phyloP scores from a whole-genome alignment of 192 early-diverging fungal species.

The Rhizoclosmatium globosum region DNA sequence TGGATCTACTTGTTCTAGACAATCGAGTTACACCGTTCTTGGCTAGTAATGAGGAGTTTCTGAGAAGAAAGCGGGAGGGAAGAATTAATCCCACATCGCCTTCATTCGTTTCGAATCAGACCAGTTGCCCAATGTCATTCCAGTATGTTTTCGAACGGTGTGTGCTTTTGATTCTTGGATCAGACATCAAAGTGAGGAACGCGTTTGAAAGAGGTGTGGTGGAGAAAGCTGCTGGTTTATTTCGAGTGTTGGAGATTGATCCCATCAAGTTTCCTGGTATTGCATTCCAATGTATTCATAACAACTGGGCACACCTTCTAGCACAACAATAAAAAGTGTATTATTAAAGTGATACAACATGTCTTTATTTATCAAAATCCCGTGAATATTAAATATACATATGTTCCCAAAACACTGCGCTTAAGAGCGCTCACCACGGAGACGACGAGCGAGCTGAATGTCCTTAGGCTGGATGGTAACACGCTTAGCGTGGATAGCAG shows the following conservation, averaged over 20 bases:
- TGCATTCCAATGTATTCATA: background rate
- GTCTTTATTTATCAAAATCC: no score
- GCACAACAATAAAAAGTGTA: background rate
- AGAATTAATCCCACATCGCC: background rate
- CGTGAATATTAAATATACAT: no score
- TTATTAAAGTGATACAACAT: no score
- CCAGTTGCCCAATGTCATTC: background rate
- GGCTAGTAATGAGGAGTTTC: background rate
- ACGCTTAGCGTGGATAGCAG: slow-evolving; percentile 99
- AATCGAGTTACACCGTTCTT: background rate
- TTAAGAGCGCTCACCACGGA: slow-evolving; percentile 63
- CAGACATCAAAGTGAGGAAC: background rate
- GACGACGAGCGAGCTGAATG: slow-evolving; percentile 95
- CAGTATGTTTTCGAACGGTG: background rate
- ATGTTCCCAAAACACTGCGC: background rate
- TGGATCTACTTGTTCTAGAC: background rate
- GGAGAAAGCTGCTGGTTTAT: background rate
- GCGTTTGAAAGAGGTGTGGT: background rate
- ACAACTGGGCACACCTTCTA: background rate
- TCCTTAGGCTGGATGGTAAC: slow-evolving; percentile 99
- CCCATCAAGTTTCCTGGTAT: background rate
- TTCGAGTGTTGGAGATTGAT: background rate
- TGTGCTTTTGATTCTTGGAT: background rate
- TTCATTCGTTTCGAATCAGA: background rate
- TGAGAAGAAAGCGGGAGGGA: no score